Base-by-base conservation (phyloP, 2,329 filamentous ascomycete genomes). In the Pseudogymnoascus sp. region DNA sequence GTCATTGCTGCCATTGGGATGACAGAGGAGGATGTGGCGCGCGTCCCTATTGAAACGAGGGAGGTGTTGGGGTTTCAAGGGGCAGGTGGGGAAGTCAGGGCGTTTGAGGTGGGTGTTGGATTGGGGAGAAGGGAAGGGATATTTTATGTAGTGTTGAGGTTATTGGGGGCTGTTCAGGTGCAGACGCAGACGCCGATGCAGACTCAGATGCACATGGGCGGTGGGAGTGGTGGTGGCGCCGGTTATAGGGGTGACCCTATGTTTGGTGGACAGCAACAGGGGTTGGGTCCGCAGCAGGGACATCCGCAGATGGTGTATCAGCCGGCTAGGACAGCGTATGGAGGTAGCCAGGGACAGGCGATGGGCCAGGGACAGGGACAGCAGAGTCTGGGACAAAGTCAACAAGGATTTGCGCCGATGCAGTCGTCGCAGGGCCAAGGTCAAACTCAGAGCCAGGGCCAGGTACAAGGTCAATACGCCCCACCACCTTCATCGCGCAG, bases 91-190 rank as follows among this genome's bases (percentile, higher is more conserved):
- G 81, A 83, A 64, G 75, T 76, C 31, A 76, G 83, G 64, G 75
- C 76, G 8, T 79, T 81, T 64, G 74, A 79, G 1, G 75, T 84
- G 31, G 81, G 80, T 1, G 70, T 86, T 39, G 83, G 84, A 0
- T 76, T 87, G 31, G 82, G 80, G 11, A 87, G 85, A 68, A 80
- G 81, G 66, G 82, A 83, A 3, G 84, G 83, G 40, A 83, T 86
- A 64, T 87, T 84, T 71, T 86, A 86, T 67, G 78, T 87, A 45
- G 81, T 86, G 6, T 68, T 86, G 14, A 26, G 26, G n/a, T 18
- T 57, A n/a, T 2, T 34, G 8, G 47, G 47, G n/a, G 4, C 47
- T 1, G 47, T 57, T 8, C 47, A 57, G 26, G 6, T 34, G 8
- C 47, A 57, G 47, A n/a, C 29, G n/a, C 47, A 31, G 7, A 18